These are phyloP conservation scores for Plasmodium vivax DNA, from an alignment of 169 alveolate species.

Conservation along the genomic window DNA sequence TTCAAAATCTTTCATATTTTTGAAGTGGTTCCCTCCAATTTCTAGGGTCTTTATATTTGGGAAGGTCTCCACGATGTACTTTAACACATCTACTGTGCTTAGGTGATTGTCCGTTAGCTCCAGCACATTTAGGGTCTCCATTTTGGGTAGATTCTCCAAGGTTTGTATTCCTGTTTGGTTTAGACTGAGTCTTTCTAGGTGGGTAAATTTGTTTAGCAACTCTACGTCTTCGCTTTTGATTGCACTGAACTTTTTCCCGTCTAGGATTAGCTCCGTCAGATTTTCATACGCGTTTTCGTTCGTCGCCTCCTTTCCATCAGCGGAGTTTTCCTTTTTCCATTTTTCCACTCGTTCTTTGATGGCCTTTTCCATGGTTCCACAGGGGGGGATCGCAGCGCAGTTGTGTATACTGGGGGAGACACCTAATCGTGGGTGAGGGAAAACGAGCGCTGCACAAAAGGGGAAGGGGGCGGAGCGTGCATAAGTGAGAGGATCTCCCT, in stretches of 20 bases:
- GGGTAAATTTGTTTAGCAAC: conserved; percentile 83
- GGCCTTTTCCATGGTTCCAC: conserved; percentile 79
- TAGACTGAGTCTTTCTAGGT: conserved; percentile 86
- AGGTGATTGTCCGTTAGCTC: conserved; percentile 91
- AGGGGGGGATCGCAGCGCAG: background rate
- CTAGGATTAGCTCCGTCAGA: conserved; percentile 87
- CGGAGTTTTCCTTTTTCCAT: conserved; percentile 77
- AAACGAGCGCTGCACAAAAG: background rate
- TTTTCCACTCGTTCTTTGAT: conserved; percentile 77
- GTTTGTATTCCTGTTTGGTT: conserved; percentile 91
- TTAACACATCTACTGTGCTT: conserved; percentile 84
- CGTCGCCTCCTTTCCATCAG: conserved; percentile 77
- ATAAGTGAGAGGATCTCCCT: background rate
- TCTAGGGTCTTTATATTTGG: conserved; percentile 89
- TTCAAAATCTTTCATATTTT: conserved; percentile 83
- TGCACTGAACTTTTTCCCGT: conserved; percentile 86
- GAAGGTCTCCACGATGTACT: conserved; percentile 81
- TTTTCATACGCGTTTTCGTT: conserved; percentile 79
- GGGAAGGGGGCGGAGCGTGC: background rate
- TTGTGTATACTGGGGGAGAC: too few relatives aligned
- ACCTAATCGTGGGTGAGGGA: background rate
- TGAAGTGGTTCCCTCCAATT: conserved; percentile 91
- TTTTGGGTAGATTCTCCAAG: conserved; percentile 85
- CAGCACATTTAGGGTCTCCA: conserved; percentile 86
- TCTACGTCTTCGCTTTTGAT: conserved; percentile 84